Evolutionary conservation across 1,284 basidiomycete species (phyloP).

Genomic region (Sphaerobolus stellatus): DNA sequence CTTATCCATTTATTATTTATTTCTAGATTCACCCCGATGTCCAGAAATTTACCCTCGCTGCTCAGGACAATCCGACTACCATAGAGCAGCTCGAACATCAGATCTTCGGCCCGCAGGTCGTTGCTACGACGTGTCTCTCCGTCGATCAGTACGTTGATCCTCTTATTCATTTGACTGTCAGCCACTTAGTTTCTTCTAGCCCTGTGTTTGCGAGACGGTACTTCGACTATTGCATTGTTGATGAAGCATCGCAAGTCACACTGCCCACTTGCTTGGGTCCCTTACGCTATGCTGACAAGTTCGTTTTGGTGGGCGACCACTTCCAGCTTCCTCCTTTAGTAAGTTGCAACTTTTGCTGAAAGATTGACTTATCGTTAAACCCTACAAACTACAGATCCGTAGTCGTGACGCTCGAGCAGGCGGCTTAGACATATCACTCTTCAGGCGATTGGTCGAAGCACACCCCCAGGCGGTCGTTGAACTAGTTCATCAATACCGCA

Average conservation of each 20-base stretch:
- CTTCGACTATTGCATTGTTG: conserved; percentile 98
- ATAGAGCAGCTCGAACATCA: conserved; percentile 78
- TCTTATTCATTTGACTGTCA: neutral
- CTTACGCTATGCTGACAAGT: conserved; percentile 84
- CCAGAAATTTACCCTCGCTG: conserved; percentile 66
- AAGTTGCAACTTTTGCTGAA: conserved; percentile 21
- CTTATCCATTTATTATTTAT: conserved; percentile 3
- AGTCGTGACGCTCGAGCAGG: conserved; percentile 77
- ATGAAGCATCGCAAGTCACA: conserved; percentile 98
- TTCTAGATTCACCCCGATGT: conserved; percentile 77
- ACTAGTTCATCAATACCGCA: conserved; percentile 88
- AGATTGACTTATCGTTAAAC: neutral
- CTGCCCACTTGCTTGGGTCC: conserved; percentile 95
- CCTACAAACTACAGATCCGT: conserved; percentile 58
- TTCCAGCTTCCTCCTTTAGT: conserved; percentile 95
- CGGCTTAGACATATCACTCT: conserved; percentile 88
- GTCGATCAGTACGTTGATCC: conserved; percentile 78
- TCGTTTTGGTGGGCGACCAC: conserved; percentile 96
- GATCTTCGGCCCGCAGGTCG: conserved; percentile 84
- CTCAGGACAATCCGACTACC: conserved; percentile 53
- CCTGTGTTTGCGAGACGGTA: conserved; percentile 79
- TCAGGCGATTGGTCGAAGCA: conserved; percentile 82
- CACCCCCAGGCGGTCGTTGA: conserved; percentile 84
- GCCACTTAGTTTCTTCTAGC: conserved; percentile 39
- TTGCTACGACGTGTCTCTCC: conserved; percentile 92